Evolutionary conservation across 805 yeast genomes (phyloP).

Genomic region (Metschnikowia bowlesiae): DNA sequence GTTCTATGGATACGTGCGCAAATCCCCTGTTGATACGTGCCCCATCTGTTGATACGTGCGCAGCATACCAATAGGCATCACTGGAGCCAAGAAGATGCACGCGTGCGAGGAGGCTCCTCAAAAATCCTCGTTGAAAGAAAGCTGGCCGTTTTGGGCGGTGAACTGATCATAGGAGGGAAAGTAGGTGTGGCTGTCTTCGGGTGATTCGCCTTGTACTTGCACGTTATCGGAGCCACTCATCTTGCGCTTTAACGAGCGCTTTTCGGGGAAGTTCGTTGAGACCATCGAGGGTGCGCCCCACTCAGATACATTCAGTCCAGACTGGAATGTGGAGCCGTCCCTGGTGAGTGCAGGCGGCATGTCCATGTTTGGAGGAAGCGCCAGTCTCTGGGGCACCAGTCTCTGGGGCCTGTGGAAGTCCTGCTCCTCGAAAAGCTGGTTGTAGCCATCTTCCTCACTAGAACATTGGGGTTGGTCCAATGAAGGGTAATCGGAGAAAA

Average conservation of each 20-base stretch:
- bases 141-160: conserved; percentile 39
- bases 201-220: not conserved
- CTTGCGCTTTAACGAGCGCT: conserved; percentile 7
- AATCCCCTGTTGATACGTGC: not conserved
- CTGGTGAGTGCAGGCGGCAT: conserved; percentile 44
- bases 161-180: conserved; percentile 18
- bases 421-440: not conserved
- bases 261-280: conserved; percentile 7
- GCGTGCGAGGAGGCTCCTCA: conserved; percentile 14
- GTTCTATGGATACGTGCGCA: not conserved
- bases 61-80: not conserved
- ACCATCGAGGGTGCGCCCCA: conserved; percentile 26
- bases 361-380: conserved; percentile 37
- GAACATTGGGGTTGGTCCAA: conserved; percentile 1
- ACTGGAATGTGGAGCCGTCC: conserved; percentile 40
- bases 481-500: not conserved
- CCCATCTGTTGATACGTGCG: not conserved
- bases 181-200: not conserved
- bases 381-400: conserved; percentile 31
- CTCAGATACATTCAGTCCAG: conserved; percentile 38
- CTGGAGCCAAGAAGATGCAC: not conserved
- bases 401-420: conserved; percentile 17
- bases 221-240: not conserved
- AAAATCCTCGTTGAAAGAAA: conserved; percentile 48
- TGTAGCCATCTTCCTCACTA: not conserved